Percentiles rank a stretch among this genome's conserved stretches.
Conservation (phyloP, 2,329 filamentous ascomycete species). For the Alternaria ethzedia region DNA sequence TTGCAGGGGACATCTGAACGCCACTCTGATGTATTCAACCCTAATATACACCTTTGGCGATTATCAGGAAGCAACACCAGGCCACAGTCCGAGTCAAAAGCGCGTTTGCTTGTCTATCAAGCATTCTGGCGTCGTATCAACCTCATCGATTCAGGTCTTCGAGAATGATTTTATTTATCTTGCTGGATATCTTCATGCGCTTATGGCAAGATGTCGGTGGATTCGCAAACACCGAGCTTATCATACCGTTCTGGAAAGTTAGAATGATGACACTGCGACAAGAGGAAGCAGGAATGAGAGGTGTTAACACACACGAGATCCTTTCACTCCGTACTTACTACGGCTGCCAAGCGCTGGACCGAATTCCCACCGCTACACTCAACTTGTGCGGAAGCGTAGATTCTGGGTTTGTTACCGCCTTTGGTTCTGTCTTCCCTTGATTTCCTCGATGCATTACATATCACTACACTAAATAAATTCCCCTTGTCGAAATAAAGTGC, state of each 20-base stretch:
- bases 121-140: background rate
- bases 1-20: background rate
- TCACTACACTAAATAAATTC: background rate
- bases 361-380: background rate
- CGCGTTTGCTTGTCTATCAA: background rate
- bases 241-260: background rate
- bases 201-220: background rate
- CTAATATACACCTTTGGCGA: background rate
- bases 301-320: background rate
- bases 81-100: background rate
- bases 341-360: background rate
- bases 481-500: no score
- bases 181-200: background rate
- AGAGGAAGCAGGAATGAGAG: background rate
- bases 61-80: background rate
- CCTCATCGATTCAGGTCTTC: background rate
- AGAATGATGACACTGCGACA: background rate
- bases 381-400: background rate
- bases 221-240: background rate
- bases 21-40: background rate
- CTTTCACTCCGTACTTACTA: background rate
- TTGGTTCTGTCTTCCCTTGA: no score
- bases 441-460: background rate
- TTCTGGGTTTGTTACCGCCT: fast-evolving
- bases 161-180: background rate